These are phyloP conservation scores for Tulasnella sp. DNA, from an alignment of 768 basidiomycete species.

Conservation along the genomic window DNA sequence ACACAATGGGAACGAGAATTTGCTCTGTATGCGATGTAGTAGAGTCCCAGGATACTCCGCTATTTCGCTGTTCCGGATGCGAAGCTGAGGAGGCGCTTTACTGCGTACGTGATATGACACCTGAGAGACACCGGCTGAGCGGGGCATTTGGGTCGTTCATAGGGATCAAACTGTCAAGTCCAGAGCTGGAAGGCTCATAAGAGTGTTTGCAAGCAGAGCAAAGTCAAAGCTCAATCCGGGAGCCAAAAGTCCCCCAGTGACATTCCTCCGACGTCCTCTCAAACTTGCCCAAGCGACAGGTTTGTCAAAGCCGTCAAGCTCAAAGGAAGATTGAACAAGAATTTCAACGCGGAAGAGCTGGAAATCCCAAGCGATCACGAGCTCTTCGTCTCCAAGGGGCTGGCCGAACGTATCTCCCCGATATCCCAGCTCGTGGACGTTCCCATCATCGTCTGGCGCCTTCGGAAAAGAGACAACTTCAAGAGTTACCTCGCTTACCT, in stretches of 20 bases:
- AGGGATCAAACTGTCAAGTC: neutral
- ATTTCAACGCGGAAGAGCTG: neutral
- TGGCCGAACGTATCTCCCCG: neutral
- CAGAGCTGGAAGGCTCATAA: neutral
- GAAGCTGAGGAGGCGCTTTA: neutral
- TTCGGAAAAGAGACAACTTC: neutral
- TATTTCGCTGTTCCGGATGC: neutral
- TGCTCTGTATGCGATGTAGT: neutral
- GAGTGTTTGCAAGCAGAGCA: neutral
- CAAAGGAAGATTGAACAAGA: neutral
- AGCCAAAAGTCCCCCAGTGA: neutral
- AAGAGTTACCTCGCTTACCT: neutral
- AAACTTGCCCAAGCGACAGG: neutral
- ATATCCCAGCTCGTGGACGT: neutral
- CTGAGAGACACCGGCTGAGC: neutral
- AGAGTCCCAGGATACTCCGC: neutral
- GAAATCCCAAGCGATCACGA: neutral
- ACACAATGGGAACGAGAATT: neutral
- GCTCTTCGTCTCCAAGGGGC: neutral
- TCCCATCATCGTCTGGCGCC: slow-evolving; percentile 2
- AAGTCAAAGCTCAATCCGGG: neutral
- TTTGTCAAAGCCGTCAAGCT: neutral
- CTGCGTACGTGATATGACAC: neutral
- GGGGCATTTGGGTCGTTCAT: neutral
- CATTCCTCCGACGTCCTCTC: neutral